Base-by-base conservation (phyloP, 2,329 filamentous ascomycete genomes). In the Cladosporium sp. region DNA sequence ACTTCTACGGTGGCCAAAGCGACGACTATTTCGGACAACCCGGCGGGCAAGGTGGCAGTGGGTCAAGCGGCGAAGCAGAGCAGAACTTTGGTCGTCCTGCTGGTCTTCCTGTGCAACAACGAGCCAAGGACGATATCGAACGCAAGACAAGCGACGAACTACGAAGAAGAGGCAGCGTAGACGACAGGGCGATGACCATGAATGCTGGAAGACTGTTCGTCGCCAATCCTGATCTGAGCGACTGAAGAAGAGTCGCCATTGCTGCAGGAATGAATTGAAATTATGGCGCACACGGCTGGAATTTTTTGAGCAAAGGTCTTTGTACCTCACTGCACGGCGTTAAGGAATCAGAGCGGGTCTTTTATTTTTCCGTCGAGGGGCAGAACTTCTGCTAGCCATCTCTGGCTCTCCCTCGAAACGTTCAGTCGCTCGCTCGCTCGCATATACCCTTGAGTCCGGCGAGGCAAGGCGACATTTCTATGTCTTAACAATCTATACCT, bases 131-230 rank as follows among this genome's bases (percentile, higher is more conserved):
- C 70, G 54, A 65, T 68, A 56, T 59, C 87, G 69, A 87, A 78
- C 77, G 82, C 56, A 87, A 84, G 75, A 85, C 80, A 54, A 80
- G 83, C 3, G 89, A 91, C 22, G 90, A 93, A 61, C 77, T 95
- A 56, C 82, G 81, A 66, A 80, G 90, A 65, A 81, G 89, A 67
- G 90, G 90, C 57, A 94, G 90, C 69, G 89, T 95, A 49, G 90
- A 94, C 70, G 90, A 94, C 73, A 80, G 88, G 67, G 89, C 88
- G 4, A 87, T 85, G 74, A 92, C 89, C 1, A 86, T 94, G 71
- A 78, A 75, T 57, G 77, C 75, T 25, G 85, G 85, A 49, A 83
- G 90, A 61, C 80, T 95, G 58, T 94, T 89, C 73, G 91, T 95
- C 68, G 90, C 90, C 66, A 95, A 95, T 73, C 90, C 90, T 17